These are phyloP conservation scores for Puccinellia tenuiflora DNA, from an alignment of 176 grass and related monocot species.

Conservation along the genomic window DNA sequence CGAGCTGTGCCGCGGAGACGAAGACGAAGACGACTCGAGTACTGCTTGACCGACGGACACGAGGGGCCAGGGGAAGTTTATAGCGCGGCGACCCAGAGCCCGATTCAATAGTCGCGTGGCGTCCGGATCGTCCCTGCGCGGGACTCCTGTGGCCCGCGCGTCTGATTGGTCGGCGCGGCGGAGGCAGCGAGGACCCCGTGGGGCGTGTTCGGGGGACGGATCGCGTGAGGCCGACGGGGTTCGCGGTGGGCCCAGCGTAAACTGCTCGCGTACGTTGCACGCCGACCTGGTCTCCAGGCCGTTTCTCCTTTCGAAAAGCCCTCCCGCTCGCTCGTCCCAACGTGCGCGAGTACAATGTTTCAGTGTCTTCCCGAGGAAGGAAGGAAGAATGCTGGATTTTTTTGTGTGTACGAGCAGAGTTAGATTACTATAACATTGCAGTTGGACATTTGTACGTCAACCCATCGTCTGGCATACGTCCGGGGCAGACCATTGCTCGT, in stretches of 20 bases:
- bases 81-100: slow-evolving; percentile 5
- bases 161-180: not conserved
- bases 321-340: not conserved
- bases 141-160: not conserved
- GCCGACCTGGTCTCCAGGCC: not conserved
- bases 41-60: not conserved
- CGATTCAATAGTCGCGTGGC: not conserved
- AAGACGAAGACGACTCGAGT: not conserved
- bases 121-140: not conserved
- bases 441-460: too few relatives aligned
- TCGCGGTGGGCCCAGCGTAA: not conserved
- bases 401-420: too few relatives aligned
- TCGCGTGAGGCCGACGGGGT: not conserved
- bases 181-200: not conserved
- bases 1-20: not conserved
- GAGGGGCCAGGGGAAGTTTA: not conserved
- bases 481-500: too few relatives aligned
- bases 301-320: not conserved
- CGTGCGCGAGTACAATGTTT: too few relatives aligned
- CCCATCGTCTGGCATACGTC: too few relatives aligned
- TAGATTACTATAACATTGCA: too few relatives aligned
- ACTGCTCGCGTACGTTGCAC: not conserved
- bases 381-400: too few relatives aligned
- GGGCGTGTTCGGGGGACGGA: not conserved
- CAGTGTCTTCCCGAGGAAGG: not conserved